These are phyloP conservation scores for Trapa incisa DNA, from an alignment of 345 rosid species.

Conservation along the genomic window DNA sequence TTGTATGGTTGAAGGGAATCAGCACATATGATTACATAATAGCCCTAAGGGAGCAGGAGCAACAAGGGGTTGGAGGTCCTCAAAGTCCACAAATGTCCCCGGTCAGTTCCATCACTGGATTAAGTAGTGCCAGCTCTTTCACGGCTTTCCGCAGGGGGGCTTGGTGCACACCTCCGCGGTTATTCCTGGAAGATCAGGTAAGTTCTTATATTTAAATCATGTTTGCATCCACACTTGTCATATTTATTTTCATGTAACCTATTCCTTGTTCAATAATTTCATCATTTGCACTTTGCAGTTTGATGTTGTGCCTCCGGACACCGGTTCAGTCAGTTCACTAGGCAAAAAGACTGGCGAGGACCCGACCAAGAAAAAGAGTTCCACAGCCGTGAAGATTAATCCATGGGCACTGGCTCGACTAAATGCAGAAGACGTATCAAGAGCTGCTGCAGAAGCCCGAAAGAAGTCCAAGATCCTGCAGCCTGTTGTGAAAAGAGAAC, in stretches of 20 bases:
- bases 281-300: conserved; percentile 29
- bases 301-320: conserved; percentile 97
- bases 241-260: neutral
- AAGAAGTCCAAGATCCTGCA: conserved; percentile 78
- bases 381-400: conserved; percentile 67
- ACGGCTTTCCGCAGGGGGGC: conserved; percentile 91
- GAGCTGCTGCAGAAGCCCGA: conserved; percentile 94
- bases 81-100: conserved; percentile 97
- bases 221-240: neutral
- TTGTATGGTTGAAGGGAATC: conserved; percentile 49
- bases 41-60: conserved; percentile 94
- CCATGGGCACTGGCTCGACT: conserved; percentile 93
- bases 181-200: conserved; percentile 98
- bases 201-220: neutral
- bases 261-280: neutral
- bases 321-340: conserved; percentile 80
- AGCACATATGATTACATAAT: conserved; percentile 96
- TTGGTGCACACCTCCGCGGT: conserved; percentile 96
- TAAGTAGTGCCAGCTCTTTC: conserved; percentile 95
- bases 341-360: conserved; percentile 69
- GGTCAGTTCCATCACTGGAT: conserved; percentile 86
- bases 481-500: conserved; percentile 53
- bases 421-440: conserved; percentile 88
- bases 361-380: conserved; percentile 57
- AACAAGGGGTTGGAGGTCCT: conserved; percentile 71